Evolutionary conservation across 495 filamentous ascomycete genomes (phyloP).

Genomic region (Aspergillus heteromorphus): DNA sequence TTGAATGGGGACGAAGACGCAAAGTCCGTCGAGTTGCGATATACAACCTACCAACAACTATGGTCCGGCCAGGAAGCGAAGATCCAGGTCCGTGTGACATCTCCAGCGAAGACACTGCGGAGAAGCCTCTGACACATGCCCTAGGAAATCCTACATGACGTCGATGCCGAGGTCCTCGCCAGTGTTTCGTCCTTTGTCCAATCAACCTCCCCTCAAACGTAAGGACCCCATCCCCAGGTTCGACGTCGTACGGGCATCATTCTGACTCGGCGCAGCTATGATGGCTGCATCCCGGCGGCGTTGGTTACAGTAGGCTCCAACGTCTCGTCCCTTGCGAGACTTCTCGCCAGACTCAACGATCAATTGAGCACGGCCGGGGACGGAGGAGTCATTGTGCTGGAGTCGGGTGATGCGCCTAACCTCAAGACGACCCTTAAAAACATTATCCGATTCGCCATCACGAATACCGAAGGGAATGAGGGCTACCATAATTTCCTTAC

Average conservation of each 20-base stretch:
- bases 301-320: slow-evolving; percentile 85
- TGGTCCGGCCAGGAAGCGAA: slow-evolving; percentile 65
- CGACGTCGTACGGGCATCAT: background rate
- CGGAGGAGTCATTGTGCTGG: slow-evolving; percentile 60
- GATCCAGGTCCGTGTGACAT: slow-evolving; percentile 55
- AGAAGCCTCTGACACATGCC: slow-evolving; percentile 2
- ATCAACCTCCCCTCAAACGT: slow-evolving; percentile 42
- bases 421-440: slow-evolving; percentile 78
- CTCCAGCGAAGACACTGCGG: background rate
- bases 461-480: slow-evolving; percentile 47
- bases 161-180: slow-evolving; percentile 53
- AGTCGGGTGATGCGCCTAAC: slow-evolving; percentile 73
- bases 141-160: slow-evolving; percentile 36
- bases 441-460: slow-evolving; percentile 66
- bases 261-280: slow-evolving; percentile 28
- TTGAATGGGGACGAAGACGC: slow-evolving; percentile 56
- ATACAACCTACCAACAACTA: slow-evolving; percentile 55
- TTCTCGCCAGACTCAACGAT: slow-evolving; percentile 63
- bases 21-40: slow-evolving; percentile 48
- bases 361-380: slow-evolving; percentile 40
- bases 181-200: slow-evolving; percentile 64
- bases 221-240: slow-evolving; percentile 9
- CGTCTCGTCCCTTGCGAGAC: slow-evolving; percentile 66
- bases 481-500: slow-evolving; percentile 40
- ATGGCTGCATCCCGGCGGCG: slow-evolving; percentile 63